Evolutionary conservation across 2,329 filamentous ascomycete species (phyloP).

Genomic region (Alternaria gansuensis): DNA sequence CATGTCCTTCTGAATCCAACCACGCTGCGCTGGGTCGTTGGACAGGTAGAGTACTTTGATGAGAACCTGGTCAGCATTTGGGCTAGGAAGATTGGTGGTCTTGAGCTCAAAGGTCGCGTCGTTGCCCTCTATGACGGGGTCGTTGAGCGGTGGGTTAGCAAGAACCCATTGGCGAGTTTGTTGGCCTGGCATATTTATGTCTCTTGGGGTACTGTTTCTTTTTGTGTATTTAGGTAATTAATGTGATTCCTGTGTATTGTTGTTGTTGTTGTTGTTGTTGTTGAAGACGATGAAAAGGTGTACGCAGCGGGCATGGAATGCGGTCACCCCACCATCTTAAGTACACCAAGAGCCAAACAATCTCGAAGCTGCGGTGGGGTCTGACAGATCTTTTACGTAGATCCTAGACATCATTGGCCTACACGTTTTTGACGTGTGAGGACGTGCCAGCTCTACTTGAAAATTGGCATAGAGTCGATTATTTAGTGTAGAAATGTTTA

Average conservation of each 20-base stretch:
- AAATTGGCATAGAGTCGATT: constrained; percentile 10
- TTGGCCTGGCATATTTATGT: constrained; percentile 40
- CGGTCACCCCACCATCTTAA: constrained; percentile 11
- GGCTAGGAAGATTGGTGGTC: constrained; percentile 47
- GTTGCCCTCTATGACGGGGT: constrained; percentile 49
- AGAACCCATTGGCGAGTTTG: constrained; percentile 58
- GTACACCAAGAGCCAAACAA: constrained; percentile 4
- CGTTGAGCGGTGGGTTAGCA: constrained; percentile 50
- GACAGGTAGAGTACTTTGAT: constrained; percentile 59
- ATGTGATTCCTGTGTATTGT: not conserved
- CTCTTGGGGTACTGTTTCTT: not conserved
- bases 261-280: not conserved
- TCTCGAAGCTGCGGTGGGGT: constrained; percentile 15
- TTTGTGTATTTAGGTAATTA: not conserved
- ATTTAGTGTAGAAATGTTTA: constrained; percentile 2
- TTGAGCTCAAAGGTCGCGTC: constrained; percentile 55
- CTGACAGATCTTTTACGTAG: constrained; percentile 10
- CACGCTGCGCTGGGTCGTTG: constrained; percentile 55
- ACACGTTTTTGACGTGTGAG: constrained; percentile 6
- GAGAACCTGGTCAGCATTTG: constrained; percentile 56
- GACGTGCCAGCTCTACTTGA: constrained; percentile 4
- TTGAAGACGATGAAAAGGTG: not conserved
- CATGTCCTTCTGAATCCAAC: constrained; percentile 55
- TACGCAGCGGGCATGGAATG: not conserved
- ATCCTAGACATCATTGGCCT: constrained; percentile 5